phyloP scores from a whole-genome alignment of 2,329 filamentous ascomycete genomes.

The Botrytis squamosa region DNA sequence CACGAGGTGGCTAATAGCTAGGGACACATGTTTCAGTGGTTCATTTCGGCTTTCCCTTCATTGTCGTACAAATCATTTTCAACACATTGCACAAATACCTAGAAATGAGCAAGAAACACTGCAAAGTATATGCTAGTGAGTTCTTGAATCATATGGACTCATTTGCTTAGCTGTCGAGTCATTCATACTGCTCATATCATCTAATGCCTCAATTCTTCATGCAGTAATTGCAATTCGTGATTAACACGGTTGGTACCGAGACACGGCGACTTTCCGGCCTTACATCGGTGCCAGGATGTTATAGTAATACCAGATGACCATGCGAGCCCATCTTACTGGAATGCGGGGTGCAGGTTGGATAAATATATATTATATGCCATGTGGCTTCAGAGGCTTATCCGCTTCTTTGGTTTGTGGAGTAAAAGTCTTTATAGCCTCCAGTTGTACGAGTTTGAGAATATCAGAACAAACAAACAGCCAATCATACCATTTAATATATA shows the following conservation, averaged over 20 bases:
- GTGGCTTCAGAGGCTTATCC: conserved; percentile 14
- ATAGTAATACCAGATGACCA: conserved; percentile 19
- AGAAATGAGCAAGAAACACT: neutral
- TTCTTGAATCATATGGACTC: neutral
- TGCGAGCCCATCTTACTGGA: conserved; percentile 12
- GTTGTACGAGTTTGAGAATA: conserved; percentile 11
- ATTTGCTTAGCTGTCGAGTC: neutral
- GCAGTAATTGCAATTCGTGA: neutral
- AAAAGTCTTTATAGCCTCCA: neutral
- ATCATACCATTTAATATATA: neutral
- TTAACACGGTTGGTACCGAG: conserved; percentile 11
- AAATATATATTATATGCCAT: conserved; percentile 14
- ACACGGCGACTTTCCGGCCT: conserved; percentile 17
- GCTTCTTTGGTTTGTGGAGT: conserved; percentile 10
- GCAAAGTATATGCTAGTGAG: neutral
- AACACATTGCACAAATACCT: neutral
- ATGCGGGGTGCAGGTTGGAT: conserved; percentile 19
- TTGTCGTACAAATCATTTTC: neutral
- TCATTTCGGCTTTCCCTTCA: neutral
- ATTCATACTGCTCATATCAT: neutral
- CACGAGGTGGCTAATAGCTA: neutral
- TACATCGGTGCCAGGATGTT: conserved; percentile 18
- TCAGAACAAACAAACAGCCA: neutral
- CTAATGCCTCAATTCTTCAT: neutral
- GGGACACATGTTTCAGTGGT: neutral